Percentiles rank a stretch among this genome's conserved stretches.
Conservation (phyloP, 2,329 filamentous ascomycete genomes). For the Fusarium anthophilum region DNA sequence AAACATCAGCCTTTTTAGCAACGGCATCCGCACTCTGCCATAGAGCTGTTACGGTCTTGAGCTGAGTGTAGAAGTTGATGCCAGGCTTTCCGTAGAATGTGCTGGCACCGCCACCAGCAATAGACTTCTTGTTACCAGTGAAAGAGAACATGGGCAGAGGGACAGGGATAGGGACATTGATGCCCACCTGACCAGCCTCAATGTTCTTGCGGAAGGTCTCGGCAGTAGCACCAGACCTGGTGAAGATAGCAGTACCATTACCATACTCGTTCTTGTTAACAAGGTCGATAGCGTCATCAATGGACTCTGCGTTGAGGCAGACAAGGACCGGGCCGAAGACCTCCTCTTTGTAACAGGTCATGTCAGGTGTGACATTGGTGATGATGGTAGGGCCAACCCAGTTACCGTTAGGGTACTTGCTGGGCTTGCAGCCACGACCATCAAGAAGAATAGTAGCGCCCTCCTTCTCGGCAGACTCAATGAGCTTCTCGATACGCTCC, state of each 20-base stretch:
- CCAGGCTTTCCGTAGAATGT: conserved; percentile 97
- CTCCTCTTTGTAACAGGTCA: conserved; percentile 87
- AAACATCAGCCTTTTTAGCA: conserved; percentile 83
- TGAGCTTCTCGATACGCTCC: conserved; percentile 79
- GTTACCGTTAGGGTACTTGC: conserved; percentile 86
- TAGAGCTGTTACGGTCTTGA: conserved; percentile 95
- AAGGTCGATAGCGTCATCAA: conserved; percentile 81
- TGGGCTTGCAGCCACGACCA: conserved; percentile 76
- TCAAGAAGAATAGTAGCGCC: conserved; percentile 86
- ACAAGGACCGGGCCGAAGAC: conserved; percentile 88
- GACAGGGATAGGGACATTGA: conserved; percentile 84
- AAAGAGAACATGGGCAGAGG: conserved; percentile 78
- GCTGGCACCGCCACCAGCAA: conserved; percentile 90
- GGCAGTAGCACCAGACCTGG: conserved; percentile 78
- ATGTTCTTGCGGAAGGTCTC: conserved; percentile 82
- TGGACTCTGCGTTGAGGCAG: conserved; percentile 79
- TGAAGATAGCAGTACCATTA: conserved; percentile 88
- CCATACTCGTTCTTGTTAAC: conserved; percentile 90
- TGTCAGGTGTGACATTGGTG: conserved; percentile 79
- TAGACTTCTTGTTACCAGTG: conserved; percentile 85
- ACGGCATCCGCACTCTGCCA: conserved; percentile 90
- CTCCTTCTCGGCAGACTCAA: conserved; percentile 80
- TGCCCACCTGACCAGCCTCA: conserved; percentile 85
- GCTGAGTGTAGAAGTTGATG: conserved; percentile 94
- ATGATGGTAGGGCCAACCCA: conserved; percentile 88